phyloP scores from a whole-genome alignment of 2,329 filamentous ascomycete species.

The Botrytis paeoniae region DNA sequence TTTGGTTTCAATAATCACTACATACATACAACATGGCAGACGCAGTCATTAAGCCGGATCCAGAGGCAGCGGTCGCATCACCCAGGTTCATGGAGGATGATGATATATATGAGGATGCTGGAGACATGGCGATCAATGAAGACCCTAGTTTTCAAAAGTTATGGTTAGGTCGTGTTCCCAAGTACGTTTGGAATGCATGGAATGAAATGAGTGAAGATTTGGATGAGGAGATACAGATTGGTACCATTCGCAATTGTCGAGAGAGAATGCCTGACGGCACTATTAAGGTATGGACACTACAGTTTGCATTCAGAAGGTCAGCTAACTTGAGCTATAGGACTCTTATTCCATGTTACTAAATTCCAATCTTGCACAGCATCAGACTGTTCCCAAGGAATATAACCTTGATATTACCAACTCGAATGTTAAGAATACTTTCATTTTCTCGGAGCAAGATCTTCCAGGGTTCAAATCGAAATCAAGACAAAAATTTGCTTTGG shows the following conservation, averaged over 20 bases:
- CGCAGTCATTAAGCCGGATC: constrained; percentile 48
- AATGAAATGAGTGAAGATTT: constrained; percentile 60
- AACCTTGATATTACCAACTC: constrained; percentile 67
- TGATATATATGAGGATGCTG: constrained; percentile 67
- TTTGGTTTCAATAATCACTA: neutral
- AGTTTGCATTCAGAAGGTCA: neutral
- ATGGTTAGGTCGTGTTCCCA: constrained; percentile 76
- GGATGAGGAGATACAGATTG: constrained; percentile 77
- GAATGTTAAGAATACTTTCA: constrained; percentile 77
- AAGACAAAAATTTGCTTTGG: constrained; percentile 53
- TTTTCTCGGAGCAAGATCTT: constrained; percentile 92
- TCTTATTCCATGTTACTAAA: constrained; percentile 66
- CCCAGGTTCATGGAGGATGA: constrained; percentile 54
- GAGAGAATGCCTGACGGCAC: constrained; percentile 50
- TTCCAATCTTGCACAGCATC: constrained; percentile 62
- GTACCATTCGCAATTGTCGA: constrained; percentile 58
- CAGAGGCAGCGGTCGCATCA: constrained; percentile 43
- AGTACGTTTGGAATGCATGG: constrained; percentile 80
- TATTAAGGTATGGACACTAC: constrained; percentile 39
- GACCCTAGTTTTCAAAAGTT: constrained; percentile 42
- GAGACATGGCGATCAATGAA: constrained; percentile 57
- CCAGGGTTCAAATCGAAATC: constrained; percentile 68
- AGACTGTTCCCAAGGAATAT: constrained; percentile 83
- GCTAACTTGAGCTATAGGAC: constrained; percentile 37
- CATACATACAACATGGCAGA: constrained; percentile 33